These are phyloP conservation scores for Apium graveolens DNA, from an alignment of 129 eudicot genomes.

Conservation along the genomic window DNA sequence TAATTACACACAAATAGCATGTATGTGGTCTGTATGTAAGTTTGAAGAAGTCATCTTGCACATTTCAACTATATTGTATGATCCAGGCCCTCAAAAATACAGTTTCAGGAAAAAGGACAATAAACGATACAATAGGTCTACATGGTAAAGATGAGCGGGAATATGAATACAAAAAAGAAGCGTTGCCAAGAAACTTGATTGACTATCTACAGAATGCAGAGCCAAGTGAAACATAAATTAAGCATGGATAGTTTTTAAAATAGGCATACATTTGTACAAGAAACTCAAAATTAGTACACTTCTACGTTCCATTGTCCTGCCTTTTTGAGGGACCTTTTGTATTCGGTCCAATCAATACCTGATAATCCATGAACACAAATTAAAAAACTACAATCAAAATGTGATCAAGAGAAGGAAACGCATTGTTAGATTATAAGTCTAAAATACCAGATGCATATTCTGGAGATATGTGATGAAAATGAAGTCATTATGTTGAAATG, in stretches of 20 bases:
- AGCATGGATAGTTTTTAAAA: not conserved
- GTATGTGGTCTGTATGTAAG: no score
- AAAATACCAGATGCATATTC: not conserved
- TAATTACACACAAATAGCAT: no score
- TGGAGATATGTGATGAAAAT: not conserved
- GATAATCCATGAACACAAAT: not conserved
- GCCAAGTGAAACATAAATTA: slow-evolving; percentile 9
- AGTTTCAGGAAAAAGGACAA: slow-evolving; percentile 16
- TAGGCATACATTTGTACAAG: slow-evolving; percentile 47
- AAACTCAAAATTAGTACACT: slow-evolving; percentile 57
- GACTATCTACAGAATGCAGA: slow-evolving; percentile 52
- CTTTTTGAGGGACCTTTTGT: slow-evolving; percentile 85
- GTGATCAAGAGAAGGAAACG: slow-evolving; percentile 12
- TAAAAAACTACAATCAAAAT: slow-evolving; percentile 3
- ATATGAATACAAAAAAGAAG: slow-evolving; percentile 6
- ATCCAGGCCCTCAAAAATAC: slow-evolving; percentile 33
- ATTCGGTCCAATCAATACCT: slow-evolving; percentile 80
- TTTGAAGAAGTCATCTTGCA: no score
- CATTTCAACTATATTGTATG: slow-evolving; percentile 22
- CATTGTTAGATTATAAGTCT: slow-evolving; percentile 5
- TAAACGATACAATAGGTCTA: slow-evolving; percentile 4
- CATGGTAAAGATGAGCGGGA: slow-evolving; percentile 10
- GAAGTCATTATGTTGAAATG: not conserved
- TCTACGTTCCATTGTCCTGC: slow-evolving; percentile 98
- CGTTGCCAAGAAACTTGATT: slow-evolving; percentile 15